Percentiles rank a stretch among this genome's conserved stretches.
phyloP scores from a whole-genome alignment of 2,329 filamentous ascomycete species.

The Ramularia collo-cygni region DNA sequence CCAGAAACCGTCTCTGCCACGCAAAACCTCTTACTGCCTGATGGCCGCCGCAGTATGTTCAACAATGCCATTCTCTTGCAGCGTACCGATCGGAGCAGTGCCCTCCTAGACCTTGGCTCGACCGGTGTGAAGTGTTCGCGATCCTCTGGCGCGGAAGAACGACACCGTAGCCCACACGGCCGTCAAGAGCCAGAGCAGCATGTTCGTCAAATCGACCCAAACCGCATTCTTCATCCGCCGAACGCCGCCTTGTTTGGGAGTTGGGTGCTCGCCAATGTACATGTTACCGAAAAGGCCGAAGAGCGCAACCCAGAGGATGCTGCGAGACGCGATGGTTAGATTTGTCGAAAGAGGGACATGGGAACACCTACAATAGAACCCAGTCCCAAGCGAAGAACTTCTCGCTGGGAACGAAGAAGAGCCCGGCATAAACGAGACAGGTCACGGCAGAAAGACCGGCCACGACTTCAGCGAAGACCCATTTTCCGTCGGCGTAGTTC shows the following conservation, averaged over 20 bases:
- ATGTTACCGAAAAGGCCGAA: slow-evolving; percentile 80
- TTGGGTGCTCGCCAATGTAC: slow-evolving; percentile 63
- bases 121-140: slow-evolving; percentile 33
- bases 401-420: slow-evolving; percentile 46
- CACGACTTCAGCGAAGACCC: slow-evolving; percentile 71
- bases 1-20: not conserved
- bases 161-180: slow-evolving; percentile 50
- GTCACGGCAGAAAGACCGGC: slow-evolving; percentile 60
- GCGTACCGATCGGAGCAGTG: slow-evolving; percentile 10
- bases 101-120: slow-evolving; percentile 27
- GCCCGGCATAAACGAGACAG: slow-evolving; percentile 54
- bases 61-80: slow-evolving; percentile 8
- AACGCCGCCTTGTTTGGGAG: slow-evolving; percentile 49
- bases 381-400: slow-evolving; percentile 60
- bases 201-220: slow-evolving; percentile 71
- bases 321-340: slow-evolving; percentile 8
- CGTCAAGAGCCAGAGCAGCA: slow-evolving; percentile 68
- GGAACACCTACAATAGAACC: slow-evolving; percentile 50
- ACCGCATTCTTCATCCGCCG: slow-evolving; percentile 78
- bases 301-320: slow-evolving; percentile 68
- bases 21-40: not conserved
- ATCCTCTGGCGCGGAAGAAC: slow-evolving; percentile 50
- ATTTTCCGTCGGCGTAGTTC: slow-evolving; percentile 57
- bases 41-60: slow-evolving; percentile 5
- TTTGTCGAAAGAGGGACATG: not conserved